Conservation (phyloP, 208 protist species). For the Crithidia fasciculata region DNA sequence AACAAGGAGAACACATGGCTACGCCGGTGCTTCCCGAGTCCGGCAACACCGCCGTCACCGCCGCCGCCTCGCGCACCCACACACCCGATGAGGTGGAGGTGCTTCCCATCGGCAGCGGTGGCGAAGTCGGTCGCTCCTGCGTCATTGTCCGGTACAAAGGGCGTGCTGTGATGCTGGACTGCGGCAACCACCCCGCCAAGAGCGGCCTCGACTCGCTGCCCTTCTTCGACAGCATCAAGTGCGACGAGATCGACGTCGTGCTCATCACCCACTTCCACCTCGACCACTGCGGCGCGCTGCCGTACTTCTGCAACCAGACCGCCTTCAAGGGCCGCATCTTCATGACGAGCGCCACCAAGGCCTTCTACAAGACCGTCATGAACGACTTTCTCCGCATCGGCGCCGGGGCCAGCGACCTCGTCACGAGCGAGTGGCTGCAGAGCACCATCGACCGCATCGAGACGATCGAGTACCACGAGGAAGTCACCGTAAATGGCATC, state of each 20-base stretch:
- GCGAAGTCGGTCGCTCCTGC: conserved; percentile 98
- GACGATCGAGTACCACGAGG: conserved; percentile 98
- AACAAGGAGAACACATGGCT: conserved; percentile 10
- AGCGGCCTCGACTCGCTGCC: conserved; percentile 95
- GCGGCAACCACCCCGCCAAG: conserved; percentile 98
- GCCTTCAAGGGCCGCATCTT: conserved; percentile 96
- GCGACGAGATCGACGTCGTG: conserved; percentile 94
- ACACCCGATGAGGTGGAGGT: conserved; percentile 91
- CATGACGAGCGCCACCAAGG: conserved; percentile 98
- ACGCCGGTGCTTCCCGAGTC: conserved; percentile 22
- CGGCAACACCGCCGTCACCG: conserved; percentile 3
- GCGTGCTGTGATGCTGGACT: conserved; percentile 98
- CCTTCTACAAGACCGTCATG: conserved; percentile 97
- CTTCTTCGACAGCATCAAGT: conserved; percentile 97
- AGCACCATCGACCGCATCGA: conserved; percentile 96
- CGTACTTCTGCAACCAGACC: conserved; percentile 96
- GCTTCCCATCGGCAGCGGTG: conserved; percentile 96
- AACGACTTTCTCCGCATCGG: conserved; percentile 96
- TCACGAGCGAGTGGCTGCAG: conserved; percentile 95
- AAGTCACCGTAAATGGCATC: conserved; percentile 96
- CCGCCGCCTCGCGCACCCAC: conserved; percentile 15
- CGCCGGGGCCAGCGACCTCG: conserved; percentile 85
- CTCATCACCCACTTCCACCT: conserved; percentile 98
- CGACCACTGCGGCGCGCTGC: conserved; percentile 97
- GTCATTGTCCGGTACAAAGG: conserved; percentile 96